phyloP scores from a whole-genome alignment of 345 rosid species.

The Durio zibethinus region DNA sequence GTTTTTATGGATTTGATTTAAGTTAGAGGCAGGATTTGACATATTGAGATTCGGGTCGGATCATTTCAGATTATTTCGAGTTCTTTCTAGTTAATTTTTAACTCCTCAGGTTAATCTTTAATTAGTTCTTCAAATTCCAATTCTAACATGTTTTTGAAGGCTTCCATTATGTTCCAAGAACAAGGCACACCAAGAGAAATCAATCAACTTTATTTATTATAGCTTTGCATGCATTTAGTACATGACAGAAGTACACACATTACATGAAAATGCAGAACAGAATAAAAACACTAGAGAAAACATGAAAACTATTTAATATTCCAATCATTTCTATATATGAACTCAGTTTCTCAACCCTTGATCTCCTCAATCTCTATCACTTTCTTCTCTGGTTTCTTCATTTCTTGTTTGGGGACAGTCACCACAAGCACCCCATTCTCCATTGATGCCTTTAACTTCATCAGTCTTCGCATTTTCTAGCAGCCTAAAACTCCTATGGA shows the following conservation, averaged over 20 bases:
- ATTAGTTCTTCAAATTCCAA: no score
- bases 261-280: not conserved
- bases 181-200: not conserved
- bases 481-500: conserved; percentile 43
- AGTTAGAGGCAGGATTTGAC: no score
- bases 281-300: not conserved
- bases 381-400: conserved; percentile 35
- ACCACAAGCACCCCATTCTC: conserved; percentile 49
- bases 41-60: not conserved
- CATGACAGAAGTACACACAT: not conserved
- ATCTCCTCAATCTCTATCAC: conserved; percentile 35
- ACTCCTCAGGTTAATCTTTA: no score
- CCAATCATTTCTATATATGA: no score
- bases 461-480: conserved; percentile 43
- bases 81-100: no score
- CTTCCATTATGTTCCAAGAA: no score
- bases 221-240: not conserved
- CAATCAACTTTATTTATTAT: not conserved
- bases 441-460: conserved; percentile 37
- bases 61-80: not conserved
- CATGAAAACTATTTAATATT: not conserved
- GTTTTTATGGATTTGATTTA: no score
- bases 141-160: no score
- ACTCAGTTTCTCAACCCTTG: not conserved
- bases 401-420: conserved; percentile 33